These are phyloP conservation scores for Salvia hispanica DNA, from an alignment of 257 asterid species.

Conservation along the genomic window DNA sequence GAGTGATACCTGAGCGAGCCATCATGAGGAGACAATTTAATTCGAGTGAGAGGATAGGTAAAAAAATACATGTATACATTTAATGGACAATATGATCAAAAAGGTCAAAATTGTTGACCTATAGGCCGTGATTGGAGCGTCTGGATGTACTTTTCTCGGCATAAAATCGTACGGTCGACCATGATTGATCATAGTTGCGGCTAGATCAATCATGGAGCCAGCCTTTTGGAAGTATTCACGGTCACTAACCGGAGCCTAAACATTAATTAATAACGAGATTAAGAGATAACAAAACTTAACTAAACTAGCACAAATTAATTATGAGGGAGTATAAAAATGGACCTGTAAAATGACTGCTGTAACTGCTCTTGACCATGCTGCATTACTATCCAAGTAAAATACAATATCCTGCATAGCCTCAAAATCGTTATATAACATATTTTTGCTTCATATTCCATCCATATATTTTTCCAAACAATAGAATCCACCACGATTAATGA, in stretches of 20 bases:
- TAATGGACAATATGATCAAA: too few relatives aligned
- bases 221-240: constrained; percentile 74
- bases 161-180: constrained; percentile 71
- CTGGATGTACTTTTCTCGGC: constrained; percentile 73
- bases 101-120: constrained; percentile 39
- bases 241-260: constrained; percentile 89
- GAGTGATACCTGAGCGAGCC: constrained; percentile 62
- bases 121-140: constrained; percentile 74
- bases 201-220: constrained; percentile 73
- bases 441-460: too few relatives aligned
- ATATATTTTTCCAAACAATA: too few relatives aligned
- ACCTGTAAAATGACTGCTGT: constrained; percentile 95
- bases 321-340: too few relatives aligned
- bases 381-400: constrained; percentile 74
- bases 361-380: constrained; percentile 93
- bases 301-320: too few relatives aligned
- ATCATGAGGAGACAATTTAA: not conserved
- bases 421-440: too few relatives aligned
- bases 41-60: too few relatives aligned
- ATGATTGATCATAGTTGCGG: constrained; percentile 71
- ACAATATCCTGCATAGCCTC: constrained; percentile 63
- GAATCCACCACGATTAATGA: too few relatives aligned
- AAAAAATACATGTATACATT: too few relatives aligned
- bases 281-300: not conserved
- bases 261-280: not conserved